phyloP scores from a whole-genome alignment of 2,329 filamentous ascomycete species.

The Ophiostoma pallidulum region DNA sequence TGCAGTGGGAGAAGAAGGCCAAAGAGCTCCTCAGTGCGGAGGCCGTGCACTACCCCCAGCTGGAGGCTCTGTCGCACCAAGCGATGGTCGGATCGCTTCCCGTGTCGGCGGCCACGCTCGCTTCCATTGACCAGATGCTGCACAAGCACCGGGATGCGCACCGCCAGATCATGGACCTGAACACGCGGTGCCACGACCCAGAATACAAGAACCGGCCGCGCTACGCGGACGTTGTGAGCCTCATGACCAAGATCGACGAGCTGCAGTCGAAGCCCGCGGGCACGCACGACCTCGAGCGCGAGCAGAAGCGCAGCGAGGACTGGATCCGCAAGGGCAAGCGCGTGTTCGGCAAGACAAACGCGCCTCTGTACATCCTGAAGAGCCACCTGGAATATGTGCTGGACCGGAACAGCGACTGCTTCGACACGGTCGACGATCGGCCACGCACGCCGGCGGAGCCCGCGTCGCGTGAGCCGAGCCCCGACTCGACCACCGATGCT shows the following conservation, averaged over 20 bases:
- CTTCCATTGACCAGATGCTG: conserved; percentile 79
- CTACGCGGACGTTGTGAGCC: conserved; percentile 82
- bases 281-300: conserved; percentile 85
- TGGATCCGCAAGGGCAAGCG: conserved; percentile 99
- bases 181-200: conserved; percentile 62
- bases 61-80: conserved; percentile 83
- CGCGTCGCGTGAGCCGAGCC: conserved; percentile 68
- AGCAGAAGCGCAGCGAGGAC: conserved; percentile 91
- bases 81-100: conserved; percentile 61
- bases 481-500: conserved; percentile 40
- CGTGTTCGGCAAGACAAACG: conserved; percentile 95
- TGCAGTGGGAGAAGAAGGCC: conserved; percentile 87
- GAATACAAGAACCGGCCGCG: conserved; percentile 73
- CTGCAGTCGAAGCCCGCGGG: conserved; percentile 88
- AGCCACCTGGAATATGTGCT: conserved; percentile 90
- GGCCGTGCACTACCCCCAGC: conserved; percentile 83
- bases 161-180: conserved; percentile 73
- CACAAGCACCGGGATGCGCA: conserved; percentile 95
- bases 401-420: conserved; percentile 82
- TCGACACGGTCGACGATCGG: conserved; percentile 75
- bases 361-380: conserved; percentile 88
- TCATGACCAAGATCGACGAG: conserved; percentile 78
- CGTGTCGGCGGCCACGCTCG: conserved; percentile 71
- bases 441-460: conserved; percentile 87
- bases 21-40: conserved; percentile 90